These are phyloP conservation scores for Calcarisporium arbuscula DNA, from an alignment of 2,329 filamentous ascomycete species.

Conservation along the genomic window DNA sequence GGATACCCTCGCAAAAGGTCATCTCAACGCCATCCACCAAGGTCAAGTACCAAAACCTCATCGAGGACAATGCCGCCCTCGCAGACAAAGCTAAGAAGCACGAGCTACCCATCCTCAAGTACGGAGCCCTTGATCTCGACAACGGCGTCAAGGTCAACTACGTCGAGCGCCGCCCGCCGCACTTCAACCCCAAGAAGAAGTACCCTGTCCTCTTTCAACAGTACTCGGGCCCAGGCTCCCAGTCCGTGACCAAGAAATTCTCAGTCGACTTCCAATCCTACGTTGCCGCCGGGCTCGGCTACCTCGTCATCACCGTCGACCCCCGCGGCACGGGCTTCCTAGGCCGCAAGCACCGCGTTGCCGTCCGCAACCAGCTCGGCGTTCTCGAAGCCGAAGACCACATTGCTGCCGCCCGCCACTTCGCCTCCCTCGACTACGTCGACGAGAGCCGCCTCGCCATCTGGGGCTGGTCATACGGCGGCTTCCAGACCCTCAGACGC, in stretches of 20 bases:
- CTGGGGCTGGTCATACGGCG: slow-evolving; percentile 98
- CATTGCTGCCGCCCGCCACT: slow-evolving; percentile 81
- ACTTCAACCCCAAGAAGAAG: slow-evolving; percentile 76
- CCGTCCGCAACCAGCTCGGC: slow-evolving; percentile 78
- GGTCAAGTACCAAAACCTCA: slow-evolving; percentile 56
- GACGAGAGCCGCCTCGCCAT: slow-evolving; percentile 80
- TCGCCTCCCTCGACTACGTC: slow-evolving; percentile 74
- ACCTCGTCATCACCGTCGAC: slow-evolving; percentile 92
- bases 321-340: slow-evolving; percentile 88
- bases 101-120: slow-evolving; percentile 76
- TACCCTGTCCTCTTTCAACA: slow-evolving; percentile 95
- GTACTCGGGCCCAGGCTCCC: slow-evolving; percentile 92
- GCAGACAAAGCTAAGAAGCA: slow-evolving; percentile 64
- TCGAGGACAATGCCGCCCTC: slow-evolving; percentile 74
- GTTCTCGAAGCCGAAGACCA: slow-evolving; percentile 83
- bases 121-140: slow-evolving; percentile 73
- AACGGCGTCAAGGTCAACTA: slow-evolving; percentile 66
- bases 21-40: slow-evolving; percentile 71
- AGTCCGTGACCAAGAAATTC: slow-evolving; percentile 77
- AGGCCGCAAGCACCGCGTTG: slow-evolving; percentile 75
- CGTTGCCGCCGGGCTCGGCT: slow-evolving; percentile 76
- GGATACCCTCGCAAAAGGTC: slow-evolving; percentile 86
- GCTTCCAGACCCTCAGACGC: slow-evolving; percentile 88
- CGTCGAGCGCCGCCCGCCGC: slow-evolving; percentile 80
- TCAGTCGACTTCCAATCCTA: slow-evolving; percentile 85